phyloP scores from a whole-genome alignment of 2,329 filamentous ascomycete genomes.

The Plectosphaerella cucumerina region DNA sequence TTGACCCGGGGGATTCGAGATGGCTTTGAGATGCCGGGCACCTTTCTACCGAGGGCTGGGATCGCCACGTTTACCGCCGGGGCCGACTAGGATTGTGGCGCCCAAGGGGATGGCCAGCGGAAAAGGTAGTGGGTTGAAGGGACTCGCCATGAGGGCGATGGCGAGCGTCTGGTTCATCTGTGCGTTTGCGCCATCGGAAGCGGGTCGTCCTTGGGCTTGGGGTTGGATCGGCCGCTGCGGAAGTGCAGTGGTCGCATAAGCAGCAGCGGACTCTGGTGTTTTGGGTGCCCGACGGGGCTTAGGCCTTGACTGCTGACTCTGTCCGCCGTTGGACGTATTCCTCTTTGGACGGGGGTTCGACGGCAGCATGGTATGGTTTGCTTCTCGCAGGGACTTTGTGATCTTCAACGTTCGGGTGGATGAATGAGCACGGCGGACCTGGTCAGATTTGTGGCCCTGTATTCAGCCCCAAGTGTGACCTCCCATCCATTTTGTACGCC shows the following conservation, averaged over 20 bases:
- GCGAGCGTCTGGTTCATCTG: slow-evolving; percentile 18
- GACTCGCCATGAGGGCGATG: slow-evolving; percentile 16
- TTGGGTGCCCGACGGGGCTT: neutral
- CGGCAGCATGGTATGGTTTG: neutral
- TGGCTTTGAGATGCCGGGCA: neutral
- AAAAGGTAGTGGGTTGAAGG: slow-evolving; percentile 16
- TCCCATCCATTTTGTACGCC: neutral
- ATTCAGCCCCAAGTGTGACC: neutral
- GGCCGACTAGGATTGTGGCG: slow-evolving; percentile 11
- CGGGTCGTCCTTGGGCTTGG: neutral
- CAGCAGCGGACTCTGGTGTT: neutral
- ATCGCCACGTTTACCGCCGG: neutral
- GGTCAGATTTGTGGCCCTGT: neutral
- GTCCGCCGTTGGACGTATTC: neutral
- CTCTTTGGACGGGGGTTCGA: neutral
- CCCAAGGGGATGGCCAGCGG: slow-evolving; percentile 16
- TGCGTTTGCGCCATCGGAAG: slow-evolving; percentile 12
- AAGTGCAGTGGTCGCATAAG: neutral
- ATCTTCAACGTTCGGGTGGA: neutral
- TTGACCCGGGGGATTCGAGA: neutral
- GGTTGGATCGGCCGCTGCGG: too few relatives aligned
- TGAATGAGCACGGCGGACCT: neutral
- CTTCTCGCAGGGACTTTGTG: neutral
- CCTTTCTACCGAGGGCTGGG: neutral
- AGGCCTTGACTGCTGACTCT: too few relatives aligned